Evolutionary conservation across 768 basidiomycete species (phyloP), one percentile per base, ranked within the genome.

Genomic region (Pleurotus cornucopiae): DNA sequence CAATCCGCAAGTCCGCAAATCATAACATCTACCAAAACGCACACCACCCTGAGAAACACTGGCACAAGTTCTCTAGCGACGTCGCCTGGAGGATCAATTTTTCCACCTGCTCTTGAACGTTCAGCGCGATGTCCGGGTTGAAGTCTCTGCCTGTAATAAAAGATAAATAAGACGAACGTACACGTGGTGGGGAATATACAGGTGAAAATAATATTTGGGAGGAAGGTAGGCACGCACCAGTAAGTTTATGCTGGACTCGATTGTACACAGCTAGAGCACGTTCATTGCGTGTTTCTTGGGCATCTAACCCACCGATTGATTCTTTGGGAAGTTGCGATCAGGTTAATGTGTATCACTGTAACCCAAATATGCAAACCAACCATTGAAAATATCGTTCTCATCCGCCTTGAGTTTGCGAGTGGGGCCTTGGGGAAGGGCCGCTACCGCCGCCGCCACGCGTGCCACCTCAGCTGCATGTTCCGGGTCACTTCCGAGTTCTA

Each of bases 41-140:
- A 53, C 64, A 88, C 94, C 94, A 96, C 68, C 94, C 94, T 58
- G 93, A 91, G 76, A 96, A 97, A 66, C 93, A 94, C 67, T 96
- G 95, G 69, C 94, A 97, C 2, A 98, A 82, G 68, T 98, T 97
- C 70, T 98, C 95, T 43, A 98, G 69, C 9, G 91, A 88, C 3
- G 91, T 97, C 3, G 97, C 93, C 69, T 98, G 93, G 60, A 86
- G 80, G 59, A 99, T 98, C 54, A 99, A 76, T 68, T 89, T 88
- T 65, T 94, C 91, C 9, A 99, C 97, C 69, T 99, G 97, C 7
- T 76, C 81, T 23, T 78, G 73, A 14, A 98, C 90, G 6, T 78
- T 73, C 45, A 98, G 77, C 1, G 78, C 75, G 46, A 84, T 72
- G 3, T 91, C 86, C 0, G 93, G 90, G 64, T 96, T 91, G 76